Evolutionary conservation across 2,329 filamentous ascomycete species (phyloP), one percentile per base, ranked within the genome.

Genomic region (Trichophyton simii): DNA sequence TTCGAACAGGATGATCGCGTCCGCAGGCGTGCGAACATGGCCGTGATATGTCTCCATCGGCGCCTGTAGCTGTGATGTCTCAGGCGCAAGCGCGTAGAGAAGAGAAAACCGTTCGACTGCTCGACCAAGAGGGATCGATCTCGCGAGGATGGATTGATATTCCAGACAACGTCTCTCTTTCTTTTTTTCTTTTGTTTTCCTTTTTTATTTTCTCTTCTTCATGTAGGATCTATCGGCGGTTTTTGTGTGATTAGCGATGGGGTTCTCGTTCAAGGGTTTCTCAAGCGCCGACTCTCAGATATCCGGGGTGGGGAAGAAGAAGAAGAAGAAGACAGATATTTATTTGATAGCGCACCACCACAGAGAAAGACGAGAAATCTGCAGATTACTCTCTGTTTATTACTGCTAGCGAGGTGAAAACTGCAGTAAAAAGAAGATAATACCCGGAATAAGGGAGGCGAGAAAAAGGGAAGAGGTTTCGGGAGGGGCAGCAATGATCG

Each of bases 1-100:
- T 76, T 97, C 94, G 72, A 99, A 97, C n/a, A 99, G 82, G 72
- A 96, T 91, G 77, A 99, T 96, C 68, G 94, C 94, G 76, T 99
- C 94, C 70, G 86, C 87, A 44, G 94, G 92, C n/a, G 91, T 95
- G 76, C 91, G 89, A 71, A 99, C 91, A 73, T 89, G 88, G 65
- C 94, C 94, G 78, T 92, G 83, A 72, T 97, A 99, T 55, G 94
- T 99, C 79, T 99, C 94, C 92, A 97, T 97, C 38, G 18, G 55
- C 55, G 34, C 18, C 6, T 60, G 31, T 55, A 36, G 34, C 20
- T 18, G 15, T 15, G 5, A 22, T 11, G 28, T 18, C 28, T 31
- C 50, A 20, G 22, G 50, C 50, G 50, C 28, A 34, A 38, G 34
- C 34, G 34, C 34, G 34, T 38, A 13, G 34, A 38, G 34, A 31